Conservation (phyloP, 495 filamentous ascomycete species). For the Xylaria nigripes region DNA sequence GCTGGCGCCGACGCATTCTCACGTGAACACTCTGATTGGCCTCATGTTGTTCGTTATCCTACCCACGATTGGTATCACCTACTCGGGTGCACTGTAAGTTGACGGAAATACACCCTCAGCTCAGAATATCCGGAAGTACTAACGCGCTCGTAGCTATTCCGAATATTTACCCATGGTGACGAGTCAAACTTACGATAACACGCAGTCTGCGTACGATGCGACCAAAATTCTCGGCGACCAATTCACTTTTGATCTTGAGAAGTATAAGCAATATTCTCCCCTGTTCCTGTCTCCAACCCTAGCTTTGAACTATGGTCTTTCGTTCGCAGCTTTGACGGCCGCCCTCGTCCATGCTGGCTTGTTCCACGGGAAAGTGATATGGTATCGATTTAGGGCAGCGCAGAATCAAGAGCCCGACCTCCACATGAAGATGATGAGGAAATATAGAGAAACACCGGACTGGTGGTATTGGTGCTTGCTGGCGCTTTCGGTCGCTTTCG, state of each 20-base stretch:
- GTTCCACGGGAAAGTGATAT: constrained; percentile 50
- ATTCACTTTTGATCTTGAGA: constrained; percentile 44
- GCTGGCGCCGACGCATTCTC: constrained; percentile 48
- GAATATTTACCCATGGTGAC: constrained; percentile 33
- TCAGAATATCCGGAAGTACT: not conserved
- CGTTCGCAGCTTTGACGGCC: constrained; percentile 50
- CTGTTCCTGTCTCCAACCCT: constrained; percentile 56
- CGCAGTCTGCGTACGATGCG: constrained; percentile 44
- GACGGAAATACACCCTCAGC: constrained; percentile 31
- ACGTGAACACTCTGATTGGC: constrained; percentile 52
- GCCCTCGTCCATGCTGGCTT: constrained; percentile 47
- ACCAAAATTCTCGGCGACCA: constrained; percentile 43
- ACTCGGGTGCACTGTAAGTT: constrained; percentile 41
- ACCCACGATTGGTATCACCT: constrained; percentile 45
- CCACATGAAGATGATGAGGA: constrained; percentile 54
- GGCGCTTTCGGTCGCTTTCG: constrained; percentile 43
- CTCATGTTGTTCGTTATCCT: constrained; percentile 48
- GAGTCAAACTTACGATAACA: constrained; percentile 52
- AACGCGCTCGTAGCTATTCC: constrained; percentile 16
- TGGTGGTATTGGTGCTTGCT: constrained; percentile 55
- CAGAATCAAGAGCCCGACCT: constrained; percentile 52
- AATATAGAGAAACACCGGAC: constrained; percentile 50
- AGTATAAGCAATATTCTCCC: constrained; percentile 52
- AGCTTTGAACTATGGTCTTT: constrained; percentile 50
- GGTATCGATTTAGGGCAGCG: constrained; percentile 39